phyloP scores from a whole-genome alignment of 306 rosid species.

The Boehmeria nivea region DNA sequence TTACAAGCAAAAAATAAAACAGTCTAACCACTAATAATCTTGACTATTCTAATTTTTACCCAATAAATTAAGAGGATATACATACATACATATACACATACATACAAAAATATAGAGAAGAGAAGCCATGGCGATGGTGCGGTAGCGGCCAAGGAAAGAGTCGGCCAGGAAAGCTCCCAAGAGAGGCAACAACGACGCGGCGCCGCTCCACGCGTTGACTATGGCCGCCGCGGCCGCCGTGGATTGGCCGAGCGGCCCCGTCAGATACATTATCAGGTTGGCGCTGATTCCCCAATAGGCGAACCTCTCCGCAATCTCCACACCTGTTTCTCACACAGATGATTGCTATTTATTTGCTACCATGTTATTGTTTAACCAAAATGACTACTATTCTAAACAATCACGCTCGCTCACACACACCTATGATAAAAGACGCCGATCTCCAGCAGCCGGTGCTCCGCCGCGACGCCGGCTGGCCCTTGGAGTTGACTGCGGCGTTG shows the following conservation, averaged over 20 bases:
- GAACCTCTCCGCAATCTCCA: constrained; percentile 44
- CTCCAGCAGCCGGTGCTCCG: constrained; percentile 47
- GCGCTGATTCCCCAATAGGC: constrained; percentile 33
- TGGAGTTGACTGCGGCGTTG: constrained; percentile 33
- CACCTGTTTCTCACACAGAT: no score
- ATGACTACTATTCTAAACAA: no score
- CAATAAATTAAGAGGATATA: no score
- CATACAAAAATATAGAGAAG: constrained; percentile 36
- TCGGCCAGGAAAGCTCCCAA: constrained; percentile 41
- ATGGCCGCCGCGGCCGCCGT: constrained; percentile 35
- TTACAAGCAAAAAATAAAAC: no score
- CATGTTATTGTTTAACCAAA: no score
- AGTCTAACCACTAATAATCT: no score
- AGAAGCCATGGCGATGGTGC: constrained; percentile 26
- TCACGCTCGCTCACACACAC: constrained; percentile 15
- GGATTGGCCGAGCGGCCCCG: constrained; percentile 35
- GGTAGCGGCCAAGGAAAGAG: constrained; percentile 40
- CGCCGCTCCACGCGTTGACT: constrained; percentile 40
- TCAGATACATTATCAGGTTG: constrained; percentile 34
- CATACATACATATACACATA: no score
- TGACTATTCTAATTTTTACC: no score
- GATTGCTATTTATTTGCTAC: background rate
- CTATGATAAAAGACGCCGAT: constrained; percentile 38
- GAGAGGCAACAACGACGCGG: constrained; percentile 34
- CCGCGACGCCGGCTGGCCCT: constrained; percentile 17